phyloP scores from a whole-genome alignment of 495 filamentous ascomycete genomes.

The Bacidia rubella region DNA sequence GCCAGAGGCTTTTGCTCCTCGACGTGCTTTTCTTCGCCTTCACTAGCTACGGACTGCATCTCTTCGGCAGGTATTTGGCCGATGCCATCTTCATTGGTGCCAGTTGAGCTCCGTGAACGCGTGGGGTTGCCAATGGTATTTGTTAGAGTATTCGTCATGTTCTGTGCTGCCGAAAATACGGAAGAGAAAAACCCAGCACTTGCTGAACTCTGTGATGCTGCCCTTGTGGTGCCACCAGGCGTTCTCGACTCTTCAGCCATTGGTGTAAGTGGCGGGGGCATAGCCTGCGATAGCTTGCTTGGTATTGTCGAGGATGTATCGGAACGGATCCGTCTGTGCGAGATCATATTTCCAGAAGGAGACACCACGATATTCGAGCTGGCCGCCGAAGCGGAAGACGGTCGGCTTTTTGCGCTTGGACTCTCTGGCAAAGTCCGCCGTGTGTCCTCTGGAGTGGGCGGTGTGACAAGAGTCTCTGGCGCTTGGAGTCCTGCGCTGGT shows the following conservation, averaged over 20 bases:
- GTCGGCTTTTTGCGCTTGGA: constrained; percentile 1
- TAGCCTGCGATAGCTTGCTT: constrained; percentile 77
- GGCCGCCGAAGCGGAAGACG: constrained; percentile 4
- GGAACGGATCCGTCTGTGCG: constrained; percentile 53
- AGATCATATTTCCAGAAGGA: constrained; percentile 61
- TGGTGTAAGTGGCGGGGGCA: constrained; percentile 60
- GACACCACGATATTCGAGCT: constrained; percentile 17
- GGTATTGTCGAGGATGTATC: constrained; percentile 55
- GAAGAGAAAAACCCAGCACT: constrained; percentile 75
- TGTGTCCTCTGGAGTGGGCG: constrained; percentile 36
- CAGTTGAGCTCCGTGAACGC: constrained; percentile 25
- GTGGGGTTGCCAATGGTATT: constrained; percentile 53
- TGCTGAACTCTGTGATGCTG: constrained; percentile 27
- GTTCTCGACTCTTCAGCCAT: constrained; percentile 49
- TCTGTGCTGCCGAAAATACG: constrained; percentile 86
- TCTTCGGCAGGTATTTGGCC: constrained; percentile 2
- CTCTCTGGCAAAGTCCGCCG: constrained; percentile 13
- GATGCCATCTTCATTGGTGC: constrained; percentile 18
- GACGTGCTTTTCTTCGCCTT: constrained; percentile 14
- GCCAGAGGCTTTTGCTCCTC: constrained; percentile 54
- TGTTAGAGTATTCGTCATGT: constrained; percentile 74
- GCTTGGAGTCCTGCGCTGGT: constrained; percentile 29
- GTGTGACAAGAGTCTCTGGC: constrained; percentile 40
- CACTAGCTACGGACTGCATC: constrained; percentile 21
- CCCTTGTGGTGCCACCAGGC: constrained; percentile 23